A percentile compares a stretch with the other conserved stretches of the same genome.
These are phyloP conservation scores for Prinsepia uniflora DNA, from an alignment of 306 rosid species.

Conservation along the genomic window DNA sequence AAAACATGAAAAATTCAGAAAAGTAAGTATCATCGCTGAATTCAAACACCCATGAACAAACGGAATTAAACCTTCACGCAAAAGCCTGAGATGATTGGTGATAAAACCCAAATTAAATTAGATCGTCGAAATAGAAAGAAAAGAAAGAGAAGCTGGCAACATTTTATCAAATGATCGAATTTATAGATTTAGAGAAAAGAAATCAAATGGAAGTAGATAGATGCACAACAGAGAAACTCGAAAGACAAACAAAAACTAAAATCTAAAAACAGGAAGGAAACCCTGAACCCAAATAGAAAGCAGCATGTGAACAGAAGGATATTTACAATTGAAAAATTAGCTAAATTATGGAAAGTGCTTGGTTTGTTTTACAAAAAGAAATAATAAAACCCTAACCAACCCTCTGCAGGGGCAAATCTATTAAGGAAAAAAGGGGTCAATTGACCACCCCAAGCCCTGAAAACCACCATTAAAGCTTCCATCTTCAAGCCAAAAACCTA, in stretches of 20 bases:
- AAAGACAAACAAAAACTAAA: neutral
- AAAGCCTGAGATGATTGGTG: too few species aligned
- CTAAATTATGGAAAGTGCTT: neutral
- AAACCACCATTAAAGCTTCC: too few species aligned
- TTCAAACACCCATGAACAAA: neutral
- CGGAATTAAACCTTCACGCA: too few species aligned
- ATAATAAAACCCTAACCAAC: neutral
- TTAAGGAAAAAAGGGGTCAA: too few species aligned
- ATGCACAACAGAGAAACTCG: neutral
- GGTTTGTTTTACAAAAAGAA: neutral
- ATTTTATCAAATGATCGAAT: too few species aligned
- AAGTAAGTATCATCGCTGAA: too few species aligned
- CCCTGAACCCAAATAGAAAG: neutral
- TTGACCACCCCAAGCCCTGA: too few species aligned
- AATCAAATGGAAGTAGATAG: neutral
- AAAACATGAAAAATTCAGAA: neutral
- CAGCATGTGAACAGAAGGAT: neutral
- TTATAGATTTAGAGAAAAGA: neutral
- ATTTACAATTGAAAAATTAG: neutral
- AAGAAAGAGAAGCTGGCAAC: too few species aligned
- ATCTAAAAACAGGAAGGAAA: neutral
- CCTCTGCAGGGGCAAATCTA: neutral
- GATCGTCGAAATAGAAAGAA: too few species aligned
- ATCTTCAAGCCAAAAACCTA: too few species aligned
- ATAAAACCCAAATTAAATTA: too few species aligned